Evolutionary conservation across 495 filamentous ascomycete species (phyloP).

Genomic region (Talaromyces ruber): DNA sequence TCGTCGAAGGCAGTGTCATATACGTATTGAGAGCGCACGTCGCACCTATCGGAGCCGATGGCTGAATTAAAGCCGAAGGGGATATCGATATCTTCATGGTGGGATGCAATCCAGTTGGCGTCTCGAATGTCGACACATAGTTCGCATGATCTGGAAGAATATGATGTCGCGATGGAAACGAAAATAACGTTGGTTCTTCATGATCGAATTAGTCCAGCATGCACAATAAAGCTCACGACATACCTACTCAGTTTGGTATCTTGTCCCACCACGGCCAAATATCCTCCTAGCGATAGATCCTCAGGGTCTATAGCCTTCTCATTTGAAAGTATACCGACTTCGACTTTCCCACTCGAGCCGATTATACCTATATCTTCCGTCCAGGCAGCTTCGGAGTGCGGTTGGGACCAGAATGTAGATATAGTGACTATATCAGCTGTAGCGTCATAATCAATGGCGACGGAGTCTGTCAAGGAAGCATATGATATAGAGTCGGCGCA

Average conservation of each 20-base stretch:
- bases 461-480: slow-evolving; percentile 45
- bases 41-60: slow-evolving; percentile 24
- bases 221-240: slow-evolving; percentile 5
- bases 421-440: slow-evolving; percentile 56
- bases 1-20: slow-evolving; percentile 70
- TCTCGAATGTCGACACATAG: slow-evolving; percentile 45
- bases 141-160: slow-evolving; percentile 31
- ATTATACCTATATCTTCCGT: slow-evolving; percentile 30
- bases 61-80: slow-evolving; percentile 18
- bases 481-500: slow-evolving; percentile 28
- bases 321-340: slow-evolving; percentile 72
- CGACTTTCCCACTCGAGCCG: slow-evolving; percentile 42
- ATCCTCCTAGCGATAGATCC: slow-evolving; percentile 70
- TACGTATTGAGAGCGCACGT: slow-evolving; percentile 73
- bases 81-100: slow-evolving; percentile 55
- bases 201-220: background rate
- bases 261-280: slow-evolving; percentile 70
- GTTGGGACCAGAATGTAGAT: slow-evolving; percentile 50
- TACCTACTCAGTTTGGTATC: slow-evolving; percentile 58
- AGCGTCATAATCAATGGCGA: slow-evolving; percentile 74
- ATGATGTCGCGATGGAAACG: slow-evolving; percentile 85
- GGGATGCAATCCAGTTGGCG: slow-evolving; percentile 83
- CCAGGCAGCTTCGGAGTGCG: slow-evolving; percentile 33
- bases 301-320: slow-evolving; percentile 57
- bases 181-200: slow-evolving; percentile 70